Conservation (phyloP, 1,284 basidiomycete genomes). For the Ustilago lituana region DNA sequence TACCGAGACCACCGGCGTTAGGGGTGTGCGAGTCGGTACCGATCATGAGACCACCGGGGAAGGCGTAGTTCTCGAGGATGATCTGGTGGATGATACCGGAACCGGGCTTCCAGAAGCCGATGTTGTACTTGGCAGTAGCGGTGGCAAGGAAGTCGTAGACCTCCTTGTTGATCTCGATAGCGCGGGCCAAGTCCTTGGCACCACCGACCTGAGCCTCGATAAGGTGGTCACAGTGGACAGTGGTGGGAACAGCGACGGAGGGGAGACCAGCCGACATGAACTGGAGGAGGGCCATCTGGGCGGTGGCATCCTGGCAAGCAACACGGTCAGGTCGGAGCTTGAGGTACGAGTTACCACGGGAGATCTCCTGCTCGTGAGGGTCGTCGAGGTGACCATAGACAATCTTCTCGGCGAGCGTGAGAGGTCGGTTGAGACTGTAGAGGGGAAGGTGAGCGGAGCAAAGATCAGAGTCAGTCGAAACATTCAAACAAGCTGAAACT, state of each 20-base stretch:
- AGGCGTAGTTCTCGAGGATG: slow-evolving; percentile 98
- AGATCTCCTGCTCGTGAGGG: slow-evolving; percentile 65
- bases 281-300: slow-evolving; percentile 99
- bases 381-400: slow-evolving; percentile 68
- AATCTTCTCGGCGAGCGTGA: slow-evolving; percentile 66
- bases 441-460: not conserved
- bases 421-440: slow-evolving; percentile 65
- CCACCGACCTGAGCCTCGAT: slow-evolving; percentile 97
- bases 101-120: slow-evolving; percentile 99
- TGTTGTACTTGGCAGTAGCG: slow-evolving; percentile 96
- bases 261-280: slow-evolving; percentile 97
- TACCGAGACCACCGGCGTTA: slow-evolving; percentile 97
- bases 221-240: slow-evolving; percentile 93
- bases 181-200: slow-evolving; percentile 89
- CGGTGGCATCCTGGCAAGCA: slow-evolving; percentile 99
- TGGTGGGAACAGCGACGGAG: slow-evolving; percentile 88
- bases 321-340: slow-evolving; percentile 75
- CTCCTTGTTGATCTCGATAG: slow-evolving; percentile 95
- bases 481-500: not conserved
- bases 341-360: slow-evolving; percentile 65
- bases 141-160: slow-evolving; percentile 99
- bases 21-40: slow-evolving; percentile 99
- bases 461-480: slow-evolving; percentile 8
- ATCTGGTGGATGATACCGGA: slow-evolving; percentile 78
- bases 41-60: slow-evolving; percentile 99